A percentile compares a stretch with the other conserved stretches of the same genome.
Evolutionary conservation across 257 asterid species (phyloP).

Genomic region (Solanum pimpinellifolium): DNA sequence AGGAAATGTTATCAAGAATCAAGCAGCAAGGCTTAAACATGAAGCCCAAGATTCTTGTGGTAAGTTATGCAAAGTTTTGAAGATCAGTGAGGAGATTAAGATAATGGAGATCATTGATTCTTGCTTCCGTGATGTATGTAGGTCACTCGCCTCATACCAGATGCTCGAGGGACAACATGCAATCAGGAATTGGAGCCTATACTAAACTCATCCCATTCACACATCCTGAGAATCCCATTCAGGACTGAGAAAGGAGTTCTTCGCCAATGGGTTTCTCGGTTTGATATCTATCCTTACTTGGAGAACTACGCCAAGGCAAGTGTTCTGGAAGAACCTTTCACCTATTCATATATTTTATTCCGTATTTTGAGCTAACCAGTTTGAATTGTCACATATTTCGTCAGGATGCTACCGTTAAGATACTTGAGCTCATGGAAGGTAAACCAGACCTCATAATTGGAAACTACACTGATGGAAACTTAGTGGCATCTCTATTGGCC

Average conservation of each 20-base stretch:
- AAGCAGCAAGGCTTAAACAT: constrained; percentile 57
- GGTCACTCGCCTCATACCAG: constrained; percentile 76
- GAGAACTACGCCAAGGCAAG: constrained; percentile 56
- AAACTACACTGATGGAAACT: constrained; percentile 81
- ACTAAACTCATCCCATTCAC: constrained; percentile 47
- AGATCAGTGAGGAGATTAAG: neutral
- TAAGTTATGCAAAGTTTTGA: constrained; percentile 2
- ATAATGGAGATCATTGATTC: neutral
- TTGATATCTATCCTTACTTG: constrained; percentile 66
- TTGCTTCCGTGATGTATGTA: constrained; percentile 4
- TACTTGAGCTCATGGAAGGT: constrained; percentile 60
- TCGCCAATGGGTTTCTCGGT: constrained; percentile 73
- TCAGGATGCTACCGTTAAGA: constrained; percentile 62
- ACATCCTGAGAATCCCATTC: constrained; percentile 68
- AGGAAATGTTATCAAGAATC: constrained; percentile 55
- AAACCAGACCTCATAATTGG: constrained; percentile 82
- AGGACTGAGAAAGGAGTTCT: constrained; percentile 52
- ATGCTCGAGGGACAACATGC: constrained; percentile 72
- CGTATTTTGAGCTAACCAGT: neutral
- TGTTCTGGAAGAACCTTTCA: neutral
- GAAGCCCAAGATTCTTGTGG: constrained; percentile 79
- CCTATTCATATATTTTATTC: neutral
- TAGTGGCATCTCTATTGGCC: constrained; percentile 73
- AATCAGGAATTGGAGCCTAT: constrained; percentile 66
- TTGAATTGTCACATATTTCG: neutral